Base-by-base conservation (phyloP, 2,329 filamentous ascomycete species). In the Ilyonectria sp. region DNA sequence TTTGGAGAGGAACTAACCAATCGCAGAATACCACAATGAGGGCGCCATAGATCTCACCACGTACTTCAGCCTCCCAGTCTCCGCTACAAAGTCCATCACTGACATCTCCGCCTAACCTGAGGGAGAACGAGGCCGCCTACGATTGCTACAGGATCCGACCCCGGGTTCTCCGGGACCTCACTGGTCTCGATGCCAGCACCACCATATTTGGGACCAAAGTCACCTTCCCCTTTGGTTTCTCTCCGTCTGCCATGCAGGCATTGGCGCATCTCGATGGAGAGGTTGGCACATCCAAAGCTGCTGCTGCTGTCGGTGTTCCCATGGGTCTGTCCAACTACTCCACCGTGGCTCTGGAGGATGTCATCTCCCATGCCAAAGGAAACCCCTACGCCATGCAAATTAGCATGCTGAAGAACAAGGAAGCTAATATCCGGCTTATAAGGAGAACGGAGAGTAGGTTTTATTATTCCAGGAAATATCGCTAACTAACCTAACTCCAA, bases 311-410 rank as follows among this genome's bases (percentile, higher is more conserved):
- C 0, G 56, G 60, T 3, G 23, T 64, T 0, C 35, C 58, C 9
- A 64, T 67, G 64, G 64, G 40, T 5, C 31, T 69, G 2, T 67
- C 63, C 9, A 37, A 31, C 31, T 61, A 67, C 19, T 59, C 60
- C 3, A 69, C 59, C 7, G 52, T 17, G 7, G 17, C 46, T 13
- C 37, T 69, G 4, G 67, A 67, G 11, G 56, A 67, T 5, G 64
- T 69, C n/a, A 79, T 67, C 35, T 40, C 67, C 2, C 31, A 63
- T 10, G 54, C 4, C 13, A 54, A 60, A 26, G 63, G 49, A 1
- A 69, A 63, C 23, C 67, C 67, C 0, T 69, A 69, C 33, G 43
- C 29, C 7, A 62, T 69, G 43, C 67, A 69, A 35, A 47, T 69
- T 26, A 61, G 56, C 49, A n/a, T 62, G n/a, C 21, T 61, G 6